Percentiles rank a stretch among this genome's conserved stretches.
phyloP scores from a whole-genome alignment of 2,329 filamentous ascomycete genomes.

The Sclerotinia borealis region DNA sequence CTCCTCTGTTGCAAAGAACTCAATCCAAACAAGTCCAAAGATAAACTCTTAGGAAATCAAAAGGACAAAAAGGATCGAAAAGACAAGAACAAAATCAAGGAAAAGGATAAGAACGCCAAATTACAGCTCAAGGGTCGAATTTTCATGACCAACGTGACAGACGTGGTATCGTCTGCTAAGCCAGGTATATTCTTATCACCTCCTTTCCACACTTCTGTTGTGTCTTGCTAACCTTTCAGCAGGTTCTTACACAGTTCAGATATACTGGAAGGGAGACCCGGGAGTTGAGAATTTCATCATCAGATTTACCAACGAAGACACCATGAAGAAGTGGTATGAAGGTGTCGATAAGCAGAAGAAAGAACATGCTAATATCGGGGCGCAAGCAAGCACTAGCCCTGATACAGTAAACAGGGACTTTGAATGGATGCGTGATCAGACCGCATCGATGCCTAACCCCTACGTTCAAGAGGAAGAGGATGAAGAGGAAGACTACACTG shows the following conservation, averaged over 20 bases:
- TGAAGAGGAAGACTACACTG: slow-evolving; percentile 47
- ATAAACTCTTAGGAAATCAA: slow-evolving; percentile 57
- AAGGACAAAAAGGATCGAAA: slow-evolving; percentile 73
- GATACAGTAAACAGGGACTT: slow-evolving; percentile 55
- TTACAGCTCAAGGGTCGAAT: slow-evolving; percentile 94
- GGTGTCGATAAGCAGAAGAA: slow-evolving; percentile 73
- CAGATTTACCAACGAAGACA: slow-evolving; percentile 84
- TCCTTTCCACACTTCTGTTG: neutral
- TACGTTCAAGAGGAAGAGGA: slow-evolving; percentile 64
- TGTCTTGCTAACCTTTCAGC: slow-evolving; percentile 28
- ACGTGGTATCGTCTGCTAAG: slow-evolving; percentile 81
- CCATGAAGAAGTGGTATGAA: slow-evolving; percentile 84
- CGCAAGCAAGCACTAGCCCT: slow-evolving; percentile 40
- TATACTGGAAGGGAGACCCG: slow-evolving; percentile 97
- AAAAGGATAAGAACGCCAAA: slow-evolving; percentile 61
- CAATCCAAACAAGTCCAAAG: slow-evolving; percentile 72
- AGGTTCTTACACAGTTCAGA: slow-evolving; percentile 93
- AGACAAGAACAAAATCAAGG: slow-evolving; percentile 69
- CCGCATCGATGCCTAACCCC: slow-evolving; percentile 68
- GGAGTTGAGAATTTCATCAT: slow-evolving; percentile 96
- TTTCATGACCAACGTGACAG: slow-evolving; percentile 98
- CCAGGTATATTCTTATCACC: slow-evolving; percentile 56
- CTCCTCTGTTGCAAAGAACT: slow-evolving; percentile 95
- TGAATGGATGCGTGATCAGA: slow-evolving; percentile 67
- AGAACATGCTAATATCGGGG: slow-evolving; percentile 48